These are phyloP conservation scores for Tricholoma saponaceum DNA, from an alignment of 768 basidiomycete genomes.

Conservation along the genomic window DNA sequence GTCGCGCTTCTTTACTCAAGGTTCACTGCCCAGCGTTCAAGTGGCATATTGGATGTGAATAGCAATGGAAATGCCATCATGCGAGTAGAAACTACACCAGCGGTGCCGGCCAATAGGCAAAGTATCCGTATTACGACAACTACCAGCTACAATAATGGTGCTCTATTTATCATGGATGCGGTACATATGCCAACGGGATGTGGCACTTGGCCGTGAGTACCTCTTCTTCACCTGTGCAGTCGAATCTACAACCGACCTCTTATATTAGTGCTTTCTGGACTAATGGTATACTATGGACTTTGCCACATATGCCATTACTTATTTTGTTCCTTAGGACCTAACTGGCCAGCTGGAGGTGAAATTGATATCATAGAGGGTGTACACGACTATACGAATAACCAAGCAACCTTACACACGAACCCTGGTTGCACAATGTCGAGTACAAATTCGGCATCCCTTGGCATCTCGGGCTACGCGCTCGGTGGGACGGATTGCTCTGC, in stretches of 20 bases:
- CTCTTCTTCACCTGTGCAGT: not conserved
- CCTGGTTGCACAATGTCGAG: conserved; percentile 64
- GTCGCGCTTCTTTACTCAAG: conserved; percentile 3
- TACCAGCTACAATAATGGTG: conserved; percentile 49
- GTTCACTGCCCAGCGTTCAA: conserved; percentile 37
- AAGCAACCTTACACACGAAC: conserved; percentile 78
- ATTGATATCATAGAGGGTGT: conserved; percentile 87
- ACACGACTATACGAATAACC: conserved; percentile 74
- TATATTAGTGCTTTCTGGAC: conserved; percentile 43
- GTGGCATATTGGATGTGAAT: conserved; percentile 65
- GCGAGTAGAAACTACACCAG: conserved; percentile 81
- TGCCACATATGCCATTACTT: conserved; percentile 10
- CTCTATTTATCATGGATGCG: conserved; percentile 77
- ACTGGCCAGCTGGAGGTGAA: conserved; percentile 67
- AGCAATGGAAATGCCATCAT: conserved; percentile 74
- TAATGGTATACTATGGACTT: conserved; percentile 28
- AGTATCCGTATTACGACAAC: conserved; percentile 76
- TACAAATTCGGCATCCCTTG: conserved; percentile 39
- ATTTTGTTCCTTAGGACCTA: conserved; percentile 52
- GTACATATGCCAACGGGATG: conserved; percentile 90
- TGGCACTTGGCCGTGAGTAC: conserved; percentile 73
- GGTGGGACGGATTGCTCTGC: conserved; percentile 72
- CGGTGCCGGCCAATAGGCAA: conserved; percentile 62
- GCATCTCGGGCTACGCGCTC: conserved; percentile 61
- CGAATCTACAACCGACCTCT: not conserved